Evolutionary conservation across 1,139 yeast genomes (phyloP), one percentile per base, ranked within the genome.

Genomic region (Saccharomyces hybrid): DNA sequence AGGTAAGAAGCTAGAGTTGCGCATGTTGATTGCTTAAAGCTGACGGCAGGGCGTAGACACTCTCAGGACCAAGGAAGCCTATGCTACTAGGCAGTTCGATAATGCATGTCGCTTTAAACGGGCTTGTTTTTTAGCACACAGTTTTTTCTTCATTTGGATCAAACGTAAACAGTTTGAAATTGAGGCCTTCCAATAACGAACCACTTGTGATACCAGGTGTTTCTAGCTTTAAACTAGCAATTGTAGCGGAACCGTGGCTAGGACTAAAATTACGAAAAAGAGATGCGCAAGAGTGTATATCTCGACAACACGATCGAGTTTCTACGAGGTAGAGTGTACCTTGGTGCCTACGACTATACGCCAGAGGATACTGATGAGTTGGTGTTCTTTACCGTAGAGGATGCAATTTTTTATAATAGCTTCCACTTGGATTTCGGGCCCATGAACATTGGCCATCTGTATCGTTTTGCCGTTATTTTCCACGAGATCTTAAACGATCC

Each of bases 361-460:
- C 99, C 99, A 1, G 76, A 76, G 53, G 95, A 88, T 67, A 85
- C 93, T 0, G 80, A 78, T 26, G 85, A 85, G 48, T 74, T 84
- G 49, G 96, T 88, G 1, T 88, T 86, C 70, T 91, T 93, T 73
- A 89, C 98, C 0, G 88, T 93, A 2, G 99, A 93, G 66, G 96
- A 91, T 62, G 83, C 91, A 0, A 78, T 93, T 51, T 95, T 95
- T 5, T 93, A 93, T 70, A 93, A 93, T 68, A 79, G 96, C 13
- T 93, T 93, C 74, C 96, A 93, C 69, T 79, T 91, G 61, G 99
- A 93, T 70, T 93, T 93, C 71, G 99, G 99, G 46, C 99, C 99
- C 0, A 75, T 93, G 59, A 95, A 93, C 66, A 84, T 93, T 54
- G 98, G 97, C 1, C 95, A 87, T 69, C 75, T 93, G 57, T 93